Percentiles rank a stretch among this genome's conserved stretches.
phyloP scores from a whole-genome alignment of 225 moss, liverwort and hornwort species.

The Bryoerythrophyllum caledonicum region DNA sequence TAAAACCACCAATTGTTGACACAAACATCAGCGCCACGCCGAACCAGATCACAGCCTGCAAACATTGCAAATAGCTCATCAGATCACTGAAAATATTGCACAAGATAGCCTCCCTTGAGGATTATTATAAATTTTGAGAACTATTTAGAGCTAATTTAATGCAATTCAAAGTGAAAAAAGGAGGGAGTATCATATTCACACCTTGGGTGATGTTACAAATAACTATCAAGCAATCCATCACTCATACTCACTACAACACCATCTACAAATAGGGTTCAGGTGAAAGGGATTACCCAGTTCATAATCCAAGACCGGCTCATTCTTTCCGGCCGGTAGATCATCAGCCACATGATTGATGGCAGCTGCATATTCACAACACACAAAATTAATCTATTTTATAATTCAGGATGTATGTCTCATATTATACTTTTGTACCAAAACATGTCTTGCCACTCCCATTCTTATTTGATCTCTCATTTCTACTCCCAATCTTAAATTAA shows the following conservation, averaged over 20 bases:
- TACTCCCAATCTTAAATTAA: no score
- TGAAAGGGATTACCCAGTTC: slow-evolving; percentile 55
- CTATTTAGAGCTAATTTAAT: no score
- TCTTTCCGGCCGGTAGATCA: slow-evolving; percentile 45
- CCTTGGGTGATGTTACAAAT: no score
- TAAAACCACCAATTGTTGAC: slow-evolving; percentile 52
- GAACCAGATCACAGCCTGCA: slow-evolving; percentile 47
- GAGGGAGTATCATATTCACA: no score
- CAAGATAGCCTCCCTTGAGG: no score
- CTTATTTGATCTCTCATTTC: no score
- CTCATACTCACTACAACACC: neutral
- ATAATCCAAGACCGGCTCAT: slow-evolving; percentile 44
- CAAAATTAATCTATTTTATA: neutral
- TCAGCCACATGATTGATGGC: slow-evolving; percentile 70
- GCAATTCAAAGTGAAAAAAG: no score
- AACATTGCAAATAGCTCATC: slow-evolving; percentile 1
- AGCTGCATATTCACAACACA: slow-evolving; percentile 39
- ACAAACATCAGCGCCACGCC: slow-evolving; percentile 39
- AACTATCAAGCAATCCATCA: neutral
- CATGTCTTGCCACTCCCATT: no score
- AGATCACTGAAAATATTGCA: neutral
- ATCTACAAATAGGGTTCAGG: neutral
- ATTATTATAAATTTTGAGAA: no score
- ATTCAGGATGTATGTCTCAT: no score
- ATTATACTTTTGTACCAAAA: no score